Evolutionary conservation across 2,329 filamentous ascomycete genomes (phyloP).

Genomic region (Curvularia spicifera): DNA sequence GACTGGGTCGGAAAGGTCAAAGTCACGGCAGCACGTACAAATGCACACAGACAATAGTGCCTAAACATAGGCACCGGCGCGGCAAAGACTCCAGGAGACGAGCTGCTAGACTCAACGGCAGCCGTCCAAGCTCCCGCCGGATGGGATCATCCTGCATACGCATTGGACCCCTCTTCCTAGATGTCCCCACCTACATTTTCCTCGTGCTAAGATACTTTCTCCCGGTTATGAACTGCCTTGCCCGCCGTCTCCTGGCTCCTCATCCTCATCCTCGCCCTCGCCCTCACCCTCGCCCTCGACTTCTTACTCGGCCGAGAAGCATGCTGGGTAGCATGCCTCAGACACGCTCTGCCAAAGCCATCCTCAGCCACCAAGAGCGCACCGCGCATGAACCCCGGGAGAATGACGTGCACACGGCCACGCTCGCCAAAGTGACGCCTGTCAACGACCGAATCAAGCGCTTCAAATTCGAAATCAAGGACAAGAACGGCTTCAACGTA

Average conservation of each 20-base stretch:
- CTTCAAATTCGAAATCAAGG: slow-evolving; percentile 67
- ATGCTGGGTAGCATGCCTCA: slow-evolving; percentile 41
- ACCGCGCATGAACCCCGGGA: slow-evolving; percentile 77
- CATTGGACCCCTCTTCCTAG: slow-evolving; percentile 19
- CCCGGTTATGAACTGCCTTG: slow-evolving; percentile 26
- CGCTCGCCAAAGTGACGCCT: slow-evolving; percentile 65
- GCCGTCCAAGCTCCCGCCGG: slow-evolving; percentile 22
- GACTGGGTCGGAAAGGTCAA: background rate
- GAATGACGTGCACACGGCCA: slow-evolving; percentile 67
- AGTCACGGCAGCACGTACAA: background rate
- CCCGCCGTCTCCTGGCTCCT: slow-evolving; percentile 23
- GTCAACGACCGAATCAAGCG: slow-evolving; percentile 72
- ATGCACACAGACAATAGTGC: too few relatives aligned
- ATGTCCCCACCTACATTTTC: slow-evolving; percentile 30
- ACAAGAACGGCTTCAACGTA: slow-evolving; percentile 59
- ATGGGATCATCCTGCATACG: slow-evolving; percentile 24
- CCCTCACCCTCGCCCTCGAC: slow-evolving; percentile 6
- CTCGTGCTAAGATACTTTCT: slow-evolving; percentile 18
- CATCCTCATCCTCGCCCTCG: background rate
- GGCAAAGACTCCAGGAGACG: background rate
- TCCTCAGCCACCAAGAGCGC: slow-evolving; percentile 67
- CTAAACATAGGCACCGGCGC: too few relatives aligned
- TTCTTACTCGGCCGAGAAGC: slow-evolving; percentile 22
- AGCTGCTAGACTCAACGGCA: slow-evolving; percentile 14
- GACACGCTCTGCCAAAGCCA: slow-evolving; percentile 40